Percentiles rank a stretch among this genome's conserved stretches.
phyloP scores from a whole-genome alignment of 2,329 filamentous ascomycete species.

The Pseudopyrenochaeta lycopersici region DNA sequence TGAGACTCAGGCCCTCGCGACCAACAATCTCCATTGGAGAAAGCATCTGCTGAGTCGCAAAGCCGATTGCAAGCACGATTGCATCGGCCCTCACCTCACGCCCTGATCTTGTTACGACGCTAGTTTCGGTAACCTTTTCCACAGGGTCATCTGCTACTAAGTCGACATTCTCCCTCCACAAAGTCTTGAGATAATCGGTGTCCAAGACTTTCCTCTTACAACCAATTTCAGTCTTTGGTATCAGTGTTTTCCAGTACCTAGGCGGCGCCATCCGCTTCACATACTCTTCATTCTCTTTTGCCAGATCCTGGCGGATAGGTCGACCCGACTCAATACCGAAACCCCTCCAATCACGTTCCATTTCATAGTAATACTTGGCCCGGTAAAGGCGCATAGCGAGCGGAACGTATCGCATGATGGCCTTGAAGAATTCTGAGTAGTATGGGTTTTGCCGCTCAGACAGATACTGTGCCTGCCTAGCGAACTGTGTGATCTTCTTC shows the following conservation, averaged over 20 bases:
- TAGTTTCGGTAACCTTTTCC: conserved; percentile 48
- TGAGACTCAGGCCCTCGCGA: conserved; percentile 50
- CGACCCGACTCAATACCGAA: conserved; percentile 52
- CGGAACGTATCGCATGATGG: conserved; percentile 57
- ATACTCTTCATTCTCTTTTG: conserved; percentile 54
- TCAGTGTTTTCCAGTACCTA: conserved; percentile 56
- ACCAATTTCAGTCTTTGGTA: conserved; percentile 56
- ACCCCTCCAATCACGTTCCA: conserved; percentile 56
- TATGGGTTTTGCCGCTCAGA: conserved; percentile 55
- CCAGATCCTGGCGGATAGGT: conserved; percentile 47
- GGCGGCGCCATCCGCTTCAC: conserved; percentile 54
- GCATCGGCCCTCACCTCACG: conserved; percentile 53
- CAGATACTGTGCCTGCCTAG: conserved; percentile 62
- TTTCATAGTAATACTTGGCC: conserved; percentile 53
- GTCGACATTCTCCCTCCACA: conserved; percentile 56
- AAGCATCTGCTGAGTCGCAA: conserved; percentile 58
- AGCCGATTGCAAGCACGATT: conserved; percentile 61
- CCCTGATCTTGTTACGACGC: conserved; percentile 52
- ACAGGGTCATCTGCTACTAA: conserved; percentile 54
- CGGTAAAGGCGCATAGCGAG: conserved; percentile 57
- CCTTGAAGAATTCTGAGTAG: conserved; percentile 54
- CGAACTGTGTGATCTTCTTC: conserved; percentile 57
- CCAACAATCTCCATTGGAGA: conserved; percentile 59
- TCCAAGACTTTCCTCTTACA: conserved; percentile 61
- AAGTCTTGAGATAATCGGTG: conserved; percentile 56